Base-by-base conservation (phyloP, 2,329 filamentous ascomycete genomes). In the Hymenoscyphus albidus region DNA sequence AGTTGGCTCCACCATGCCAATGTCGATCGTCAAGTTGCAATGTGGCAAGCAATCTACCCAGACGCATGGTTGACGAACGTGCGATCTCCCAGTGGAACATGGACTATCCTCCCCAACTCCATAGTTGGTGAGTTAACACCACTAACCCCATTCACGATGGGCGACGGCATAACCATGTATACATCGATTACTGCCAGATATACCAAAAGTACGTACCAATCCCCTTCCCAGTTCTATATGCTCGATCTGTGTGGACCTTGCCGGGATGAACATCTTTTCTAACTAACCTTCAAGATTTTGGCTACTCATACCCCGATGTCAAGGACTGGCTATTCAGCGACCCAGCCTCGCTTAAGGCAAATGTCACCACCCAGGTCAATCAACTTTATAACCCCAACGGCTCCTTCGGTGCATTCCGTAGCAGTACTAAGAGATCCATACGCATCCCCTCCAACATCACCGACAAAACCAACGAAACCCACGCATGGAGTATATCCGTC, bases 331-430 rank as follows among this genome's bases (percentile, higher is more conserved):
- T 61, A 5, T 81, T 79, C 35, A 85, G 86, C 76, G 82, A 82
- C 14, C 61, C 67, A 12, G 61, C 60, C 13, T 80, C 87, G 44
- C 31, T 92, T 56, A 80, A 82, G 39, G 82, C 83, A 64, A 88
- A 89, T 70, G 80, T 92, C 39, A 82, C 85, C 44, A 82, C 85
- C 0, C 83, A 86, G 6, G 82, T 90, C 13, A 80, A 85, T 64
- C 80, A 76, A 0, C 75, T 93, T 73, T 83, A 82, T 68, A 68
- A 69, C 39, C 65, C 67, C 2, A 55, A 16, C 18, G 58, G 58
- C 1, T 35, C 58, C 0, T 60, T 61, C 18, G 44, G 44, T 22
- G 7, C 44, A 6, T 51, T 51, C 27, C 27, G 27, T 51, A n/a
- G 44, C 9, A 18, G 16, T 5, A 51, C n/a, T 6, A 51, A 51